A percentile compares a stretch with the other conserved stretches of the same genome.
Conservation (phyloP, 1,284 basidiomycete species). For the Trichosporon ovoides region DNA sequence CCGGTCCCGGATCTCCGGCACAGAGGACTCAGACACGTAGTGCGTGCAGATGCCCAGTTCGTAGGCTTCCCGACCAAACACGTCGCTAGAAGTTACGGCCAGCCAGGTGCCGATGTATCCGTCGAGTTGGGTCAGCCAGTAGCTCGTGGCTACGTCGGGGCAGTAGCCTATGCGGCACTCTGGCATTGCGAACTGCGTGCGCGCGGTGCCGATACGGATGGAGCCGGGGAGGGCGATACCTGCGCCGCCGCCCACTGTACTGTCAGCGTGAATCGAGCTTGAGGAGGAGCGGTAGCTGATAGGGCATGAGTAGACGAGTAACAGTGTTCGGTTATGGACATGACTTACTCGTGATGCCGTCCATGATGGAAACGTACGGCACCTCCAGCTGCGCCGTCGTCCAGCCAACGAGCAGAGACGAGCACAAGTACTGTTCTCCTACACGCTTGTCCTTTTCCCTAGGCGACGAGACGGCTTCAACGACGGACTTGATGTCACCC, state of each 20-base stretch:
- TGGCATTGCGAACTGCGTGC: constrained; percentile 89
- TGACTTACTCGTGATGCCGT: constrained; percentile 73
- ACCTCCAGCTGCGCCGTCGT: constrained; percentile 68
- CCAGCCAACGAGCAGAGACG: constrained; percentile 55
- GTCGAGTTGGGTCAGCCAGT: constrained; percentile 82
- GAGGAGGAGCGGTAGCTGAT: no score
- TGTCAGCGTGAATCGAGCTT: no score
- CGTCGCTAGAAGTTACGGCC: constrained; percentile 69
- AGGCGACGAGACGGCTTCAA: neutral
- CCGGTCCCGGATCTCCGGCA: constrained; percentile 58
- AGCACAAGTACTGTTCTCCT: neutral
- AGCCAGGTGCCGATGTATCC: constrained; percentile 92
- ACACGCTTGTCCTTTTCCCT: neutral
- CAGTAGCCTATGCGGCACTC: constrained; percentile 74
- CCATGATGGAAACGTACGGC: constrained; percentile 78
- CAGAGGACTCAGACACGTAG: constrained; percentile 68
- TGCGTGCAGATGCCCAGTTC: constrained; percentile 88
- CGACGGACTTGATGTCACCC: constrained; percentile 14
- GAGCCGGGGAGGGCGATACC: constrained; percentile 79
- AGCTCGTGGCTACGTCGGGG: constrained; percentile 72
- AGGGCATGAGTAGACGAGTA: no score
- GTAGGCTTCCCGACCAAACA: constrained; percentile 73
- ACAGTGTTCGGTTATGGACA: no score
- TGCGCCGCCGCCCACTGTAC: constrained; percentile 95
- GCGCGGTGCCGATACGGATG: constrained; percentile 89